A percentile compares a stretch with the other conserved stretches of the same genome.
Evolutionary conservation across 164 flowering plant species (phyloP).

Genomic region (Platanus orientalis): DNA sequence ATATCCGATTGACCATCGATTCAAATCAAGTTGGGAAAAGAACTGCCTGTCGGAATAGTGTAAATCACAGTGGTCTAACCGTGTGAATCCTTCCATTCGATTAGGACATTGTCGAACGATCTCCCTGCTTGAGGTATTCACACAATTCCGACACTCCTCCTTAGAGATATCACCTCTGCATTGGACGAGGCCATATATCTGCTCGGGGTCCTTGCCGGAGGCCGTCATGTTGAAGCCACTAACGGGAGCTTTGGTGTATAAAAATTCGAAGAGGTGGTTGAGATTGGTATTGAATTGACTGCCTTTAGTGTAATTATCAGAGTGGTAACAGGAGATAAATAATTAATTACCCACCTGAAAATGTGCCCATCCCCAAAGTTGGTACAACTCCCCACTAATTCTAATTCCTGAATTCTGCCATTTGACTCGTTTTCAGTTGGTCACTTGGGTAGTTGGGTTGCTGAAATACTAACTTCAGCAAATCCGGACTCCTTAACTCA

Average conservation of each 20-base stretch:
- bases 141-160: not conserved
- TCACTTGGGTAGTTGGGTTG: too few relatives aligned
- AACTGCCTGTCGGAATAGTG: not conserved
- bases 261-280: not conserved
- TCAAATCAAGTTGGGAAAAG: not conserved
- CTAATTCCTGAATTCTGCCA: too few relatives aligned
- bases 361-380: too few relatives aligned
- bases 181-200: slow-evolving; percentile 6
- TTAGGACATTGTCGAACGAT: not conserved
- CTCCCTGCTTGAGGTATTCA: not conserved
- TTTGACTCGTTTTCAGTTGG: too few relatives aligned
- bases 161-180: not conserved
- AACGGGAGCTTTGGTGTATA: not conserved
- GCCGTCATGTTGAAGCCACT: not conserved
- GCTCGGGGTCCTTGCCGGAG: not conserved
- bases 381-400: too few relatives aligned
- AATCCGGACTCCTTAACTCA: too few relatives aligned
- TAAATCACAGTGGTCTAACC: not conserved
- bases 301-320: slow-evolving; percentile 8
- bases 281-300: slow-evolving; percentile 11
- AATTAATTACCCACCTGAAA: too few relatives aligned
- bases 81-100: not conserved
- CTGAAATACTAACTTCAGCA: too few relatives aligned
- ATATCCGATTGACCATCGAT: too few relatives aligned
- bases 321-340: too few relatives aligned